Evolutionary conservation across 2,329 filamentous ascomycete species (phyloP).

Genomic region (Trichoderma gracile): DNA sequence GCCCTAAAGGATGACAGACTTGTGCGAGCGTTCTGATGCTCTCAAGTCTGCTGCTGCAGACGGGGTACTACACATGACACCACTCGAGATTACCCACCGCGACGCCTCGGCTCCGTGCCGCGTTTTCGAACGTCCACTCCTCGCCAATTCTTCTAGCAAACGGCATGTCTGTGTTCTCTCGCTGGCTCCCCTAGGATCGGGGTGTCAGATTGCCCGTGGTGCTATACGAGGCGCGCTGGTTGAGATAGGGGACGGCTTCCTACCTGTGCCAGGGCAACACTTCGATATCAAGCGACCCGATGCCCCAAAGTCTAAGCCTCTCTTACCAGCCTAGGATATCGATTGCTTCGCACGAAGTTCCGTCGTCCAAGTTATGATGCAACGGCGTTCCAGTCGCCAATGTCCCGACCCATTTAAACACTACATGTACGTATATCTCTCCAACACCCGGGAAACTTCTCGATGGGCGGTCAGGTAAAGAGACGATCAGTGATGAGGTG

Average conservation of each 20-base stretch:
- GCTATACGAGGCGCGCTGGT: too few relatives aligned
- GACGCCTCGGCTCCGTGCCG: slow-evolving; percentile 11
- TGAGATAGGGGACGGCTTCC: too few relatives aligned
- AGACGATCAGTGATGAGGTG: slow-evolving; percentile 9
- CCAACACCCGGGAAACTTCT: slow-evolving; percentile 3
- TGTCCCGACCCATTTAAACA: neutral
- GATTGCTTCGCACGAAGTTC: too few relatives aligned
- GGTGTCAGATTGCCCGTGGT: neutral
- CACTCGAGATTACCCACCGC: slow-evolving; percentile 23
- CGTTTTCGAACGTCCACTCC: neutral
- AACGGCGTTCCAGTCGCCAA: slow-evolving; percentile 1
- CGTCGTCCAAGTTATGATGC: slow-evolving; percentile 3
- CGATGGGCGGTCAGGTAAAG: slow-evolving; percentile 1
- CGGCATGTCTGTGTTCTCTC: neutral
- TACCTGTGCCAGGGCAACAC: neutral
- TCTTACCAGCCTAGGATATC: too few relatives aligned
- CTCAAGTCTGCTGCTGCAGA: slow-evolving; percentile 2
- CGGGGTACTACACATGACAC: neutral
- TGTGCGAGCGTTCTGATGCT: slow-evolving; percentile 12
- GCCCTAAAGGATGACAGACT: neutral
- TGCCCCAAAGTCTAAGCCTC: neutral
- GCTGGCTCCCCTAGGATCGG: neutral
- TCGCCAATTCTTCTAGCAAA: neutral
- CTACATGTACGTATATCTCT: slow-evolving; percentile 6
- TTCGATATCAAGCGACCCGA: neutral